Conservation (phyloP, 208 protist species). For the Trypanosoma cruzi region DNA sequence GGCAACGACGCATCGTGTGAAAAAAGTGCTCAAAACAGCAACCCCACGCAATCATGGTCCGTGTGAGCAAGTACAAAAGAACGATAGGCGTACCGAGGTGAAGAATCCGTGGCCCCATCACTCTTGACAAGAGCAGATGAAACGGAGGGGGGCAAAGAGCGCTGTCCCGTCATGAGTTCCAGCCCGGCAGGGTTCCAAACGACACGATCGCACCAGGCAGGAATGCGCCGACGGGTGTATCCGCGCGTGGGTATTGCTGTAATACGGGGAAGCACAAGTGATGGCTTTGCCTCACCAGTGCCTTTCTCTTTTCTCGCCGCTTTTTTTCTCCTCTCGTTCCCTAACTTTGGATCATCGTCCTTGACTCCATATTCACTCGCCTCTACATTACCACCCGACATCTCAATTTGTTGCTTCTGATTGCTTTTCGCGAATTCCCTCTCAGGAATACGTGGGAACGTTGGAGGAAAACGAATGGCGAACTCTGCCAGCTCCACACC, state of each 20-base stretch:
- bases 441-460: constrained; percentile 42
- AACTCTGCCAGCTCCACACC: constrained; percentile 69
- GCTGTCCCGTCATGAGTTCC: constrained; percentile 51
- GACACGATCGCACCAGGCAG: constrained; percentile 89
- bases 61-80: constrained; percentile 55
- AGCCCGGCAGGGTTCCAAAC: constrained; percentile 75
- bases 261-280: constrained; percentile 9
- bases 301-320: neutral
- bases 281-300: neutral
- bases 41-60: constrained; percentile 70
- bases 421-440: neutral
- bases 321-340: constrained; percentile 2
- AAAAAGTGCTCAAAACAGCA: constrained; percentile 28
- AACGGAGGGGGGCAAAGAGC: constrained; percentile 6
- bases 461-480: constrained; percentile 60
- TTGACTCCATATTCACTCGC: neutral
- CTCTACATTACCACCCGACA: no score
- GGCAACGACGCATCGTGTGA: neutral
- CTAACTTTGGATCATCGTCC: neutral
- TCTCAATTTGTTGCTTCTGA: neutral
- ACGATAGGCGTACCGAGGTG: constrained; percentile 50
- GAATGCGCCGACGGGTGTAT: constrained; percentile 51
- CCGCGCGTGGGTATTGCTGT: constrained; percentile 18
- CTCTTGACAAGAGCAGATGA: constrained; percentile 1
- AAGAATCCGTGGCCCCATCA: neutral